Conservation (phyloP, 257 asterid genomes). For the Phtheirospermum japonicum region DNA sequence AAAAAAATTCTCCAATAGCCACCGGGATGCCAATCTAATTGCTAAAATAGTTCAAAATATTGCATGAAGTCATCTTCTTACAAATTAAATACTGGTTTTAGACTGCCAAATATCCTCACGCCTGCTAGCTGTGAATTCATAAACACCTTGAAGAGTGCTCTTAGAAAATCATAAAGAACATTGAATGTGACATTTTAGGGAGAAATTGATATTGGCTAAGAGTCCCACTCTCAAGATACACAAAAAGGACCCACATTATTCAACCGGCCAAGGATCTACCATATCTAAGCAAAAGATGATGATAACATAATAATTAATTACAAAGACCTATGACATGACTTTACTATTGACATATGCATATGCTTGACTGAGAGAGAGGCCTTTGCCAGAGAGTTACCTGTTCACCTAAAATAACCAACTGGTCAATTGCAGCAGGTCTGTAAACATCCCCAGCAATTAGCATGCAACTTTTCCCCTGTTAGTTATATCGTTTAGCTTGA, state of each 20-base stretch:
- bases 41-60: conserved; percentile 14
- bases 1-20: neutral
- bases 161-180: neutral
- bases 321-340: neutral
- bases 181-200: neutral
- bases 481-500: conserved; percentile 26
- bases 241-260: too few relatives aligned
- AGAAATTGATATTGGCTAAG: neutral
- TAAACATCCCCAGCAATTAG: conserved; percentile 96
- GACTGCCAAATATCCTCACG: neutral
- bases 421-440: conserved; percentile 99
- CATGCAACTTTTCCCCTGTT: conserved; percentile 96
- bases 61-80: neutral
- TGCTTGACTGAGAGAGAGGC: conserved; percentile 19
- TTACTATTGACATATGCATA: neutral
- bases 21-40: neutral
- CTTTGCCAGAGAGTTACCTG: conserved; percentile 38
- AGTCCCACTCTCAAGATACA: too few relatives aligned
- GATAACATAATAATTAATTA: neutral
- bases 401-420: conserved; percentile 81
- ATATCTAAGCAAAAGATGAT: conserved; percentile 7
- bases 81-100: neutral
- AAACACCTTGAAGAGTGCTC: neutral
- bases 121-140: neutral
- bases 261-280: conserved; percentile 10